Base-by-base conservation (phyloP, 768 basidiomycete genomes). In the Lentinula guzmanii region DNA sequence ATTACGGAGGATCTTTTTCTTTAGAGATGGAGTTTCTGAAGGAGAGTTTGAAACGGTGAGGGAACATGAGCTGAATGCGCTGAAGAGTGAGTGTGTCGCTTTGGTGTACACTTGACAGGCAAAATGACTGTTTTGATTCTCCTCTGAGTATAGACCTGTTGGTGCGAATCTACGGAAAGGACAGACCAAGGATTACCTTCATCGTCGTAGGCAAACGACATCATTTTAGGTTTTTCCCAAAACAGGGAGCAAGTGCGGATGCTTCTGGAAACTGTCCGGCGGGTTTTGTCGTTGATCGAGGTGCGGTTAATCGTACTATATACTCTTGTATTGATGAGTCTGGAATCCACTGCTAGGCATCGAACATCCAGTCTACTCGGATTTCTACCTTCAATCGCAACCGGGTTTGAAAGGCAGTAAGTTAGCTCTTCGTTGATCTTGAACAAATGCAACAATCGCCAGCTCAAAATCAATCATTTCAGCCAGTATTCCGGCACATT, bases 331-430 rank as follows among this genome's bases (percentile, higher is more conserved):
- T 21, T 21, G 18, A 54, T 13, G 2, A 35, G n/a, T 11, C 16
- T 45, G 24, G 9, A 60, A 76, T 8, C 75, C 71, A 72, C 37
- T 9, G 37, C 18, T 28, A 62, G 82, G 84, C 8, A 79, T 86
- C 34, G 75, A 77, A 1, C 82, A 85, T 65, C 84, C 85, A 0
- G 72, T 79, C 0, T 84, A 84, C 64, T 76, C 77, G 28, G 86
- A 87, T 63, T 87, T 83, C 69, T 88, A 87, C 66, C 75, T 87
- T 2, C 83, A 84, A 59, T 83, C 82, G 0, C 84, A 86, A 39
- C 74, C 75, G 0, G 84, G 83, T 5, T 62, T 86, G 0, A 72
- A 80, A 46, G 84, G 79, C 60, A 82, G 79, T 81, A 63, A 65
- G 78, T 72, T 16, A 43, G 43, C 9, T 18, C 28, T 28, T 28